Evolutionary conservation across 805 yeast genomes (phyloP), one percentile per base, ranked within the genome.

Genomic region (Wickerhamiella domercqiae): DNA sequence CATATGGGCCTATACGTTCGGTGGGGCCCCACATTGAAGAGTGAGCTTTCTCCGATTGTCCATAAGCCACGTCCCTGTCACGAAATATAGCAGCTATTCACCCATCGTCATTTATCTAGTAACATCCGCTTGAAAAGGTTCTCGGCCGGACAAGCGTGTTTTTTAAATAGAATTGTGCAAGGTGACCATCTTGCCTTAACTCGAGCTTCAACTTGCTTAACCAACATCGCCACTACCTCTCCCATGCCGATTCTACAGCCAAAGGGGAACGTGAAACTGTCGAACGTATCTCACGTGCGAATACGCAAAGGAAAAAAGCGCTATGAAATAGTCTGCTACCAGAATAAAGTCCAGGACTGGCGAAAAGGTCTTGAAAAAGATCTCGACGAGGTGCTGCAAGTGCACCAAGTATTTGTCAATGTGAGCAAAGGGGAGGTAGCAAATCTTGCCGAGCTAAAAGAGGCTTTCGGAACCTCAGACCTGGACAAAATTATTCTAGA

Each of bases 381-480:
- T 54, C 56, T 90, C 6, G 97, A 90, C 60, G 98, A 90, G 54
- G 98, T 90, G 2, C 63, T 90, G 26, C 98, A 90, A 56, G 83
- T 90, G 37, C 94, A 84, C n/a, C 94, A 80, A 56, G 93, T 90
- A 1, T 90, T 90, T 51, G 55, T 73, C 25, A 90, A 90, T 52
- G 97, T 86, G 0, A 82, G 94, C 13, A 90, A 90, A 53, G 98
- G 98, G 2, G 83, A 75, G 44, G 86, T 81, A 1, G 97, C 97
- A 2, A 75, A 86, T 14, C 72, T 79, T 47, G 94, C 82, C 7
- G 96, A 87, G 41, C 62, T 90, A 17, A 61, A 68, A 45, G 67
- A 72, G 39, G 66, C 77, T 1, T 87, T 90, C 54, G 84, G 79
- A 1, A 70, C 83, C 0, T 73, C 84, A 0, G 78, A 86, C 49